phyloP scores from a whole-genome alignment of 306 rosid genomes.

The Quercus robur region DNA sequence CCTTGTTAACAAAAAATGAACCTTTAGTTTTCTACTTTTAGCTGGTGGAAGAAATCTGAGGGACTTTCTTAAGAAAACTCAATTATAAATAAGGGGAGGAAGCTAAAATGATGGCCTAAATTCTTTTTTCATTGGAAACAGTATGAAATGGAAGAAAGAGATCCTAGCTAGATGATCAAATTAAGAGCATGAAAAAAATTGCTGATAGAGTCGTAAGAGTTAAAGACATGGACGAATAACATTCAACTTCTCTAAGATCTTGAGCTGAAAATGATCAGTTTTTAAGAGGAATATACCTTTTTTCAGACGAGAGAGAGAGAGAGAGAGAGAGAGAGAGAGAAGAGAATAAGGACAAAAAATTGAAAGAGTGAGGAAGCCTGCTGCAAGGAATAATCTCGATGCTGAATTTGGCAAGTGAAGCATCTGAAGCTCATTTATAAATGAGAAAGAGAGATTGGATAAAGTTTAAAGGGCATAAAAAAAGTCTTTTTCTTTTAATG shows the following conservation, averaged over 20 bases:
- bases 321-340: neutral
- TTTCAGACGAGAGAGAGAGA: neutral
- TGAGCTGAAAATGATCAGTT: neutral
- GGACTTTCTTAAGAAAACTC: neutral
- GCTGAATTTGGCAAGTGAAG: conserved; percentile 54
- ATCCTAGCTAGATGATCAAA: neutral
- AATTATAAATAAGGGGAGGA: neutral
- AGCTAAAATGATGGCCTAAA: neutral
- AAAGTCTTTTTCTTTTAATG: neutral
- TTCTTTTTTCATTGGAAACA: neutral
- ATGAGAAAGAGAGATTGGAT: neutral
- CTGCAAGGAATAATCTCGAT: conserved; percentile 10
- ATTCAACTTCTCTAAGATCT: neutral
- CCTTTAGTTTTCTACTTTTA: neutral
- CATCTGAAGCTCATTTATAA: conserved; percentile 21
- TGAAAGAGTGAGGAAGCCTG: conserved; percentile 13
- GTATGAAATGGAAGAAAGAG: neutral
- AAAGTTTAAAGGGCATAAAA: neutral
- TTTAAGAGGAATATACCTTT: neutral
- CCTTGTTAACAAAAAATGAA: neutral
- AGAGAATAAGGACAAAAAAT: neutral
- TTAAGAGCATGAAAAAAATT: neutral
- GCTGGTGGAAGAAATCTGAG: conserved; percentile 1
- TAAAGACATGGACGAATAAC: neutral
- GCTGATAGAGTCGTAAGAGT: neutral